phyloP scores from a whole-genome alignment of 176 grass and related monocot species.

The Echinochloa phyllopogon region DNA sequence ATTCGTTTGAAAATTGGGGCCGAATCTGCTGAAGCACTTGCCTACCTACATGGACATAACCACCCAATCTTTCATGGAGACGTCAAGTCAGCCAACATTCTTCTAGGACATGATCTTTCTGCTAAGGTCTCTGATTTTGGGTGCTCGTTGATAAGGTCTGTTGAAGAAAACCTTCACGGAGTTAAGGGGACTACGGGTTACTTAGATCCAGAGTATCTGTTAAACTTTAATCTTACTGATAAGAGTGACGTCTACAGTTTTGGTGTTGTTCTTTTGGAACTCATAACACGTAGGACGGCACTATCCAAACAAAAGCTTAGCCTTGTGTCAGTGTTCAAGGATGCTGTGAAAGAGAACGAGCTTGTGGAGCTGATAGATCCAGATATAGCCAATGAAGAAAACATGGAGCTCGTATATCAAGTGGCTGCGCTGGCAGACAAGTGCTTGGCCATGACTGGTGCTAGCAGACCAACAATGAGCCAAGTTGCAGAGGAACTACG shows the following conservation, averaged over 20 bases:
- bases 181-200: no score
- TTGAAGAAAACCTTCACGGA: no score
- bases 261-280: background rate
- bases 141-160: no score
- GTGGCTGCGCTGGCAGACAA: no score
- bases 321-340: background rate
- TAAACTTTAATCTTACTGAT: background rate
- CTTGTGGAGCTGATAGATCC: background rate
- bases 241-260: conserved; percentile 28
- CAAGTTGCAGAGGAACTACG: background rate
- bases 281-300: background rate
- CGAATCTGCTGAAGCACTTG: no score
- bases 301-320: background rate
- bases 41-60: no score
- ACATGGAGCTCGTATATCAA: background rate
- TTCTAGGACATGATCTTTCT: no score
- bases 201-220: conserved; percentile 12
- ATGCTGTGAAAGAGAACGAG: background rate
- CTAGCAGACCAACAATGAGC: background rate
- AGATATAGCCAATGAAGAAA: background rate
- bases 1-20: no score
- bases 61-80: no score
- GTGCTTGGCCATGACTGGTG: background rate
- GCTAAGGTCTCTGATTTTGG: no score
- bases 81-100: no score